These are phyloP conservation scores for Cryphonectria radicalis DNA, from an alignment of 2,329 filamentous ascomycete species.

Conservation along the genomic window DNA sequence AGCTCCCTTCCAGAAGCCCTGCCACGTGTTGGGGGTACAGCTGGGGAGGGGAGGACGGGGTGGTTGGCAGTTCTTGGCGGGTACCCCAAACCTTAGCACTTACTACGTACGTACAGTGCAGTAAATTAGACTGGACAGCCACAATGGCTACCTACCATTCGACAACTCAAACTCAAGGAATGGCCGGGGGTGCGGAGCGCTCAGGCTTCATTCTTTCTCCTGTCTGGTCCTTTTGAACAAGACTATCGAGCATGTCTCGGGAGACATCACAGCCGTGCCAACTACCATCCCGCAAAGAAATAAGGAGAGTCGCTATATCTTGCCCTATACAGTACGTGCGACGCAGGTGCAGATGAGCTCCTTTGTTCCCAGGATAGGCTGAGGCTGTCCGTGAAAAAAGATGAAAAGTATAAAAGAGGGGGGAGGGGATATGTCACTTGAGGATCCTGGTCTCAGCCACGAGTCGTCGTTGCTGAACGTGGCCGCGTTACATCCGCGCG, in stretches of 20 bases:
- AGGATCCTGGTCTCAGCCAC: constrained; percentile 15
- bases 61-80: not conserved
- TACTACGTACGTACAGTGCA: not conserved
- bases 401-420: too few species aligned
- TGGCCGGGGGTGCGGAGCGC: not conserved
- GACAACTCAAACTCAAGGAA: not conserved
- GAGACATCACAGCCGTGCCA: not conserved
- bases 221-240: not conserved
- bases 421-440: not conserved
- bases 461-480: constrained; percentile 21
- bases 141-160: constrained; percentile 5
- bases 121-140: constrained; percentile 1
- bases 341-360: not conserved
- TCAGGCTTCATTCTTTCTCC: not conserved
- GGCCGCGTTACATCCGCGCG: constrained; percentile 27
- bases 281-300: not conserved
- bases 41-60: not conserved
- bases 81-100: not conserved
- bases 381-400: not conserved
- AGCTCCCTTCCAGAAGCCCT: constrained; percentile 21
- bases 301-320: constrained; percentile 5
- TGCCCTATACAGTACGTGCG: constrained; percentile 12
- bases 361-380: not conserved
- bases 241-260: constrained; percentile 14
- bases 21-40: constrained; percentile 9